A percentile compares a stretch with the other conserved stretches of the same genome.
phyloP scores from a whole-genome alignment of 495 filamentous ascomycete genomes.

The Trichoderma reesei region DNA sequence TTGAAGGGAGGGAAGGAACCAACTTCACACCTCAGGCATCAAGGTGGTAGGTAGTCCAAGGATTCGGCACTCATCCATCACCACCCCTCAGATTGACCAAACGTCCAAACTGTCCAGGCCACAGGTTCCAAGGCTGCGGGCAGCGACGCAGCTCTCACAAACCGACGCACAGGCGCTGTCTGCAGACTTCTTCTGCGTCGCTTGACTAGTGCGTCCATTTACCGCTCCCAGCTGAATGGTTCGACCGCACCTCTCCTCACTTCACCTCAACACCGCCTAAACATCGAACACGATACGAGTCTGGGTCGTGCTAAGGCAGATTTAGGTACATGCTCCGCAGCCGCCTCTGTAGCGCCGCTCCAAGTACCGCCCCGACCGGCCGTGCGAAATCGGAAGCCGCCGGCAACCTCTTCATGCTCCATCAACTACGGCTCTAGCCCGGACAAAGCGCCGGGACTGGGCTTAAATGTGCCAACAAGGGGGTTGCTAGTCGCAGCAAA shows the following conservation, averaged over 20 bases:
- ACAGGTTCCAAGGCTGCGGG: too few relatives aligned
- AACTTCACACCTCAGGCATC: too few relatives aligned
- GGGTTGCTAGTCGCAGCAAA: neutral
- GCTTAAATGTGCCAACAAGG: neutral
- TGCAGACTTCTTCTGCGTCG: neutral
- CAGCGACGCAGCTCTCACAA: neutral
- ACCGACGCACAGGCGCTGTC: neutral
- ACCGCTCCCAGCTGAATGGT: neutral
- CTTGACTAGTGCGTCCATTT: neutral
- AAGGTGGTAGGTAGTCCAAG: too few relatives aligned
- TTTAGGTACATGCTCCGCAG: neutral
- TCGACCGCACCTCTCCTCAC: neutral
- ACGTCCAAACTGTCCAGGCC: too few relatives aligned
- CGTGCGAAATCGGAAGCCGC: neutral
- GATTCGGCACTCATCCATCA: too few relatives aligned
- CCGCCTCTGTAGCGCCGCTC: neutral
- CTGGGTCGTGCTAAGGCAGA: neutral
- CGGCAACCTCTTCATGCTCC: too few relatives aligned
- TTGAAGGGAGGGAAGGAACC: too few relatives aligned
- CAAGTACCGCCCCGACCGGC: neutral
- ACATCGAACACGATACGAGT: too few relatives aligned
- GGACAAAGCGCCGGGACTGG: neutral
- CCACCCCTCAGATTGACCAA: too few relatives aligned
- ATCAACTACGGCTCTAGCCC: neutral
- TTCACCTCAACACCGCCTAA: too few relatives aligned